Conservation (phyloP, 1,284 basidiomycete species). For the Caloboletus firmus region DNA sequence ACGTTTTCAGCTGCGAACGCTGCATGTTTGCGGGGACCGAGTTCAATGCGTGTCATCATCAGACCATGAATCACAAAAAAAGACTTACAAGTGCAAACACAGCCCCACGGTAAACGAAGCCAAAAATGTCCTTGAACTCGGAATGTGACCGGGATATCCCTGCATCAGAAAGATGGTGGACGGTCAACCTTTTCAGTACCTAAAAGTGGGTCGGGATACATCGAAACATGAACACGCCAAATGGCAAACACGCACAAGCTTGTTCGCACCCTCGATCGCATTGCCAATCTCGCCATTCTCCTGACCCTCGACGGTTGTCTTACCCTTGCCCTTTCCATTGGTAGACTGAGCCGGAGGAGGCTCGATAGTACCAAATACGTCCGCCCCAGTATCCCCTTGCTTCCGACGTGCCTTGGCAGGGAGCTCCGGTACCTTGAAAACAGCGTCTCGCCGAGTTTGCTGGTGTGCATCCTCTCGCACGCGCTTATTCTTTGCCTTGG, state of each 20-base stretch:
- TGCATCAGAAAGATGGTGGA: slow-evolving; percentile 39
- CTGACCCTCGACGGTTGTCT: neutral
- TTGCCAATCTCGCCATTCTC: slow-evolving; percentile 13
- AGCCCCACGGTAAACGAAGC: slow-evolving; percentile 53
- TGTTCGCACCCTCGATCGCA: slow-evolving; percentile 44
- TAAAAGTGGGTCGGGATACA: slow-evolving; percentile 17
- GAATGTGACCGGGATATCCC: slow-evolving; percentile 55
- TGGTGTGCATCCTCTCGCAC: neutral
- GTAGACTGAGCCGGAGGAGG: slow-evolving; percentile 17
- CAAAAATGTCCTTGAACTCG: slow-evolving; percentile 61
- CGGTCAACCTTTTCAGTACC: slow-evolving; percentile 47
- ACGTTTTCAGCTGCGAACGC: slow-evolving; percentile 41
- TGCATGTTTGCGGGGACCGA: slow-evolving; percentile 17
- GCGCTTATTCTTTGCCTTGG: slow-evolving; percentile 6
- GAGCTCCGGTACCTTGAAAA: slow-evolving; percentile 53
- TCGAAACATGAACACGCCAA: neutral
- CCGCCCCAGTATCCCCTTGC: slow-evolving; percentile 36
- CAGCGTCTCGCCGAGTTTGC: slow-evolving; percentile 11
- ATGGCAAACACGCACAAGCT: slow-evolving; percentile 34
- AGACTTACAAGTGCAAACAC: slow-evolving; percentile 53
- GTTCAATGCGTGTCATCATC: neutral
- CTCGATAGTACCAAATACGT: slow-evolving; percentile 49
- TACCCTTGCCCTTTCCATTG: slow-evolving; percentile 32
- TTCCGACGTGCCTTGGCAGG: slow-evolving; percentile 35
- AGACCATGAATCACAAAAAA: neutral